Evolutionary conservation across 2,329 filamentous ascomycete genomes (phyloP).

Genomic region (Pyrenophora tritici-repentis): DNA sequence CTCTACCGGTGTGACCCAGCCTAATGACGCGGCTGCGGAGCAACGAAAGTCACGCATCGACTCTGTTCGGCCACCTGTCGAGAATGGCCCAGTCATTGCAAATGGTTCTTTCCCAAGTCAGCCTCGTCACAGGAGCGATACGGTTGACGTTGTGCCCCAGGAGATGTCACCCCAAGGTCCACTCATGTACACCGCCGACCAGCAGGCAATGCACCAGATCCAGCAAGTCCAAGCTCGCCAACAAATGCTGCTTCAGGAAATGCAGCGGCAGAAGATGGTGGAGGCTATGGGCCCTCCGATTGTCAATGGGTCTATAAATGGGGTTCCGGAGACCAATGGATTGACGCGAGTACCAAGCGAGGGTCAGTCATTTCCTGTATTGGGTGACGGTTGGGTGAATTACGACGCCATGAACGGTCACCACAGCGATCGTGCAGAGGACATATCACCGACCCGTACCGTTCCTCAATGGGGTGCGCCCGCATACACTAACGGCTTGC

Average conservation of each 20-base stretch:
- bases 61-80: conserved; percentile 32
- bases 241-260: conserved; percentile 38
- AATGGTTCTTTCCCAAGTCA: conserved; percentile 48
- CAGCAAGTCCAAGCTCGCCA: conserved; percentile 38
- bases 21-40: conserved; percentile 15
- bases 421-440: conserved; percentile 27
- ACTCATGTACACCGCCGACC: conserved; percentile 32
- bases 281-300: conserved; percentile 27
- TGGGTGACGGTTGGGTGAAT: conserved; percentile 37
- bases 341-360: conserved; percentile 30
- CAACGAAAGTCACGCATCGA: conserved; percentile 37
- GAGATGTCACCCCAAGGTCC: conserved; percentile 24
- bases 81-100: conserved; percentile 46
- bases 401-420: conserved; percentile 33
- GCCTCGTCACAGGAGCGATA: conserved; percentile 31
- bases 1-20: conserved; percentile 36
- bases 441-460: conserved; percentile 38
- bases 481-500: conserved; percentile 38
- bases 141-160: conserved; percentile 28
- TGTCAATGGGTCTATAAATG: conserved; percentile 35
- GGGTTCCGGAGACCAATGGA: conserved; percentile 27
- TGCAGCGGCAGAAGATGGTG: conserved; percentile 37
- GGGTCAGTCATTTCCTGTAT: conserved; percentile 30
- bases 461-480: conserved; percentile 37
- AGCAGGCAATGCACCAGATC: conserved; percentile 31